Conservation (phyloP, 257 asterid species). For the Echium plantagineum region DNA sequence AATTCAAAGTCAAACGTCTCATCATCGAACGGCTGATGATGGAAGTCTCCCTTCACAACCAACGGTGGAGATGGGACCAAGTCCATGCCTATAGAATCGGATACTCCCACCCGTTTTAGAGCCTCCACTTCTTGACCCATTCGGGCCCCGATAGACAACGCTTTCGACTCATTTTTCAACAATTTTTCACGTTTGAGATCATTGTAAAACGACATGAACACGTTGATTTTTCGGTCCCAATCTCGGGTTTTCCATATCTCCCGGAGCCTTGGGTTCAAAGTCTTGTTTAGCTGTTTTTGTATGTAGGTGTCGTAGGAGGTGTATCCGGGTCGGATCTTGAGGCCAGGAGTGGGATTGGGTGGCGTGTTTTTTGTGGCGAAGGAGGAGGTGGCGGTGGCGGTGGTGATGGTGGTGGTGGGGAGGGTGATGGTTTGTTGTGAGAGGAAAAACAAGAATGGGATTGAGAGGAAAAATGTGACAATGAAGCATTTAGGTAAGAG, state of each 20-base stretch:
- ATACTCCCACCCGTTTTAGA: constrained; percentile 49
- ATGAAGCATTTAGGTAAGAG: constrained; percentile 16
- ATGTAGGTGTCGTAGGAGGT: constrained; percentile 66
- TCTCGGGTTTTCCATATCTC: constrained; percentile 81
- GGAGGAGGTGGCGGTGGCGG: no score
- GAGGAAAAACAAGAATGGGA: constrained; percentile 21
- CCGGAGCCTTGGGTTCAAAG: constrained; percentile 76
- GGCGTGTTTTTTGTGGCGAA: constrained; percentile 3
- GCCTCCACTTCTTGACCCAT: constrained; percentile 98
- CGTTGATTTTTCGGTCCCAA: constrained; percentile 66
- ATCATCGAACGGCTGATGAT: constrained; percentile 61
- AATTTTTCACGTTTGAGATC: constrained; percentile 26
- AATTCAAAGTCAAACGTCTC: constrained; percentile 69
- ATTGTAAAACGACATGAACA: constrained; percentile 51
- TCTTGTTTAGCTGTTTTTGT: constrained; percentile 78
- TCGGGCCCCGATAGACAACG: constrained; percentile 78
- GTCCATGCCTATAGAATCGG: constrained; percentile 68
- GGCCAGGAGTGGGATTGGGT: constrained; percentile 21
- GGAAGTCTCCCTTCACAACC: constrained; percentile 79
- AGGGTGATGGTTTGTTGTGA: constrained; percentile 14
- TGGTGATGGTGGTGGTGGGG: constrained; percentile 3
- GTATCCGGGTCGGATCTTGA: constrained; percentile 83
- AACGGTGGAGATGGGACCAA: constrained; percentile 85
- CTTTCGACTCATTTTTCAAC: constrained; percentile 37
- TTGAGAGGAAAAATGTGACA: constrained; percentile 15